phyloP scores from a whole-genome alignment of 1,284 basidiomycete species.

The Mycena sp. region DNA sequence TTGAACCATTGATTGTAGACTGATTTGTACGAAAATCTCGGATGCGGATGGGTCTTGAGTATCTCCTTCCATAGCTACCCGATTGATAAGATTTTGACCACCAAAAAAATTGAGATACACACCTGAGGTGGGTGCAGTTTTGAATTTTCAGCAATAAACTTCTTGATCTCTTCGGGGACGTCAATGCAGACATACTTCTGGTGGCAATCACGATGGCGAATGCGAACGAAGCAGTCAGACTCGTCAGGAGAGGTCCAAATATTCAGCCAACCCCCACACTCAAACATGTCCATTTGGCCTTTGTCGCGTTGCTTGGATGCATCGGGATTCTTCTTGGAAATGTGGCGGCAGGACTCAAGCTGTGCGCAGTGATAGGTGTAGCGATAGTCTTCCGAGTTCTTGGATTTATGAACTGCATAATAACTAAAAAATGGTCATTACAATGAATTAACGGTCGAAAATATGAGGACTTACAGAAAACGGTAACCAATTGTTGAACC shows the following conservation, averaged over 20 bases:
- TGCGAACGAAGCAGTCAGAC: background rate
- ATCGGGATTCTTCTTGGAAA: constrained; percentile 2
- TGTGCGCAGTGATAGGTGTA: background rate
- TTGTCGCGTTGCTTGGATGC: background rate
- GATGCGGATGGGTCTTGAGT: too few species aligned
- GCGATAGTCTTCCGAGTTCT: too few species aligned
- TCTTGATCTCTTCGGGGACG: background rate
- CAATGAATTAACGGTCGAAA: too few species aligned
- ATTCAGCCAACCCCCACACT: background rate
- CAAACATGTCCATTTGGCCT: background rate
- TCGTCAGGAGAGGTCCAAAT: constrained; percentile 5
- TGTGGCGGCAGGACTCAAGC: background rate
- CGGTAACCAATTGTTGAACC: too few species aligned
- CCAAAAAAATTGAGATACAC: background rate
- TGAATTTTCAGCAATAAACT: background rate
- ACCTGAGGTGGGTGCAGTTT: background rate
- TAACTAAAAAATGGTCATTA: too few species aligned
- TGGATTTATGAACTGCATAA: too few species aligned
- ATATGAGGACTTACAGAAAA: too few species aligned
- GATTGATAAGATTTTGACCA: background rate
- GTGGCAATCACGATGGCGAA: background rate
- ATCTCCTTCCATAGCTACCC: background rate
- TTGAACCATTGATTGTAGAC: too few species aligned
- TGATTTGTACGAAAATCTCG: too few species aligned
- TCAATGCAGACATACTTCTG: background rate